Evolutionary conservation across 805 yeast species (phyloP).

Genomic region (Monosporozyma aquatica): DNA sequence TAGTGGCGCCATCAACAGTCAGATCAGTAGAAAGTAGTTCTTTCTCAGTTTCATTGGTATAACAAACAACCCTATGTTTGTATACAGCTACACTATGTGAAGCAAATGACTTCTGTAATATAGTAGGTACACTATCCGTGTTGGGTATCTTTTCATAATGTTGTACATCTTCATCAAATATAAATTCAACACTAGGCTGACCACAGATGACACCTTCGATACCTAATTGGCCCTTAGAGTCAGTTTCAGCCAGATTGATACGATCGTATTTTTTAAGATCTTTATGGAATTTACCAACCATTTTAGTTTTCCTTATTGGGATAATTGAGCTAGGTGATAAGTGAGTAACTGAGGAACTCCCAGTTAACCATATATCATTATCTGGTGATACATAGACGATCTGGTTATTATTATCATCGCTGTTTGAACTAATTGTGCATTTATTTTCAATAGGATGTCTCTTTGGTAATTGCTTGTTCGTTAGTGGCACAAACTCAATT

Average conservation of each 20-base stretch:
- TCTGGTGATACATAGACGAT: background rate
- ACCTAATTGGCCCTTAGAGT: background rate
- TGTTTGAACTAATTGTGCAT: slow-evolving; percentile 1
- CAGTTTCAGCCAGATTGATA: too few species aligned
- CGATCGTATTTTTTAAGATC: background rate
- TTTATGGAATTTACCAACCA: background rate
- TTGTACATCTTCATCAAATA: too few species aligned
- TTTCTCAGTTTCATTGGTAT: background rate
- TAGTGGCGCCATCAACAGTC: background rate
- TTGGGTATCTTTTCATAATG: too few species aligned
- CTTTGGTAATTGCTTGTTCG: background rate
- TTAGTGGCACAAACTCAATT: background rate
- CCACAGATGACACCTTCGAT: too few species aligned
- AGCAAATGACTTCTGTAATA: too few species aligned
- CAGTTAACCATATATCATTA: slow-evolving; percentile 3
- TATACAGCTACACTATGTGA: background rate
- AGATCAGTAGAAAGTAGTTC: background rate
- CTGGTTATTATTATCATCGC: background rate
- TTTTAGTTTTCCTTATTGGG: background rate
- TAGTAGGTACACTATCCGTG: too few species aligned
- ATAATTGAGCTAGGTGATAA: background rate
- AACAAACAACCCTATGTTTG: background rate
- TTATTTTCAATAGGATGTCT: background rate
- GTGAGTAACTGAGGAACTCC: slow-evolving; percentile 4
- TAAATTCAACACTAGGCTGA: too few species aligned